Evolutionary conservation across 768 basidiomycete species (phyloP), one percentile per base, ranked within the genome.

Genomic region (Candolleomyces eurysporus): DNA sequence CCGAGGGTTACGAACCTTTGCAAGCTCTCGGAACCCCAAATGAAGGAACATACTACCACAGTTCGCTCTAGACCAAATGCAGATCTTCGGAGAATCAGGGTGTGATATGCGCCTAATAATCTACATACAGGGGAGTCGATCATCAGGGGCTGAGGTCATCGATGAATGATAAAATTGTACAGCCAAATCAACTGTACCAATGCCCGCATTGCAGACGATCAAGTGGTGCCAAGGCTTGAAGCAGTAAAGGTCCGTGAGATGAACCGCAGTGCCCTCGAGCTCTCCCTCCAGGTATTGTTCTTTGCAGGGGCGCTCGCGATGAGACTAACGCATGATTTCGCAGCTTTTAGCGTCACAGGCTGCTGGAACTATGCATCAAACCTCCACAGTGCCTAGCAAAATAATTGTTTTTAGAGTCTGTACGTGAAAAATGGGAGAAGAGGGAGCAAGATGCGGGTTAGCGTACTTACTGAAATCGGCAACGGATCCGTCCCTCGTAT

Each of bases 291-390:
- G 42, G 42, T n/a, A 43, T n/a, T 2, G n/a, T 43, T 5, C 2
- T 5, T 5, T n/a, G 13, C 42, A 43, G 3, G 42, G 5, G 88
- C 76, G 50, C 85, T 87, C 65, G 86, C 86, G 10, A 94, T 92
- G 5, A 95, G 81, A 0, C 90, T 90, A 5, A 22, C 93, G 83
- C 93, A 95, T 94, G 65, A 93, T 81, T 61, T 89, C 87, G 67
- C 90, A 92, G 0, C 91, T 92, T 64, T 81, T 87, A 1, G 89
- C 92, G 69, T 95, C 92, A 93, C 92, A 95, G 19, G 92, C 93
- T 14, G 93, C 93, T 57, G 93, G 93, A 4, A 94, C n/a, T n/a
- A n/a, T n/a, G n/a, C n/a, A 75, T 81, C 90, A 89, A 7, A 94
- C 90, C 66, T 92, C 89, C 42, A 91, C 92, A 46, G 87, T 79